Evolutionary conservation across 73 alveolate species (phyloP), one percentile per base, ranked within the genome.

Genomic region (Paramecium sexaurelia): DNA sequence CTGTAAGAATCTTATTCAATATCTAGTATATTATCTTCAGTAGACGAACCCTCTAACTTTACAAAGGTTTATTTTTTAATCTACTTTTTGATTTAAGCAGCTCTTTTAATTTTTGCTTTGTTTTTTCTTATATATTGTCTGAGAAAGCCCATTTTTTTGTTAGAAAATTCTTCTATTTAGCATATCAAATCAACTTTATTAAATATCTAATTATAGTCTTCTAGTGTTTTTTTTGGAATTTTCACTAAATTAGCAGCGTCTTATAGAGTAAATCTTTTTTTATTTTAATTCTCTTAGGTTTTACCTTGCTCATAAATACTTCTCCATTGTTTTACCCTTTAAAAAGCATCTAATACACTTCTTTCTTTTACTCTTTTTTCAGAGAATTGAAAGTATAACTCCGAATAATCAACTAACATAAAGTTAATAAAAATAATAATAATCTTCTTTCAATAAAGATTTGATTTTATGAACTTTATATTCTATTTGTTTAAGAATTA

Each of bases 151-250:
- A 73, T 73, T 36, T 73, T 73, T 17, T 73, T 73, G 6, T 73
- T 19, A 1, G 33, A 35, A 73, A 73, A 73, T 5, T 20, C 33
- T 32, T 73, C 67, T 33, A 39, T 73, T 32, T 7, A 15, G 5
- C 37, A 0, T 1, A 73, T 39, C 24, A 73, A 73, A 33, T 35
- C 40, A 19, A 78, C 40, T 40, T 78, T 29, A 15, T 78, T 78
- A 15, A 78, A 78, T 19, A 78, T 29, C 51, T 78, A 78, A 1
- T 7, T 13, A 15, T 78, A 78, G 11, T 78, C 90, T 43, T 78
- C 90, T 19, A 78, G 39, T 7, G 90, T 78, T n/a, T 78, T 78
- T 45, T 78, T 78, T 6, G 90, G 90, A 19, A 78, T 78, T 78
- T 39, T 39, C 1, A 78, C 90, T 1, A 7, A 0, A 0, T 41